A percentile compares a stretch with the other conserved stretches of the same genome.
Evolutionary conservation across 305 asterid genomes (phyloP).

Genomic region (Fraxinus albicans): DNA sequence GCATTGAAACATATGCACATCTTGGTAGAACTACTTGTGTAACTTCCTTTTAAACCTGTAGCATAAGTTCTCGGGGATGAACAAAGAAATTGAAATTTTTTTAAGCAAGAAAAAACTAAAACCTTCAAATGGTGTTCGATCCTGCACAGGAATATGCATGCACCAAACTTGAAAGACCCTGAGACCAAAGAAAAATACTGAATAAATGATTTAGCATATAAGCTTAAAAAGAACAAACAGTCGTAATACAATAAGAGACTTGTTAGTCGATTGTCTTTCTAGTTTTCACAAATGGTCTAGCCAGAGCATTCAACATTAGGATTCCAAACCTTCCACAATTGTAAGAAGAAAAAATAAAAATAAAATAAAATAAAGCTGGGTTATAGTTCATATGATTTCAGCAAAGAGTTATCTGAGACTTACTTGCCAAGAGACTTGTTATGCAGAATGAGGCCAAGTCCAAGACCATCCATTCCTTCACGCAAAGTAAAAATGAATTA

Average conservation of each 20-base stretch:
- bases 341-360: neutral
- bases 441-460: neutral
- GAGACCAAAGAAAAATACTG: slow-evolving; percentile 27
- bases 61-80: neutral
- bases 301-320: neutral
- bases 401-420: slow-evolving; percentile 14
- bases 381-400: neutral
- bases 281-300: neutral
- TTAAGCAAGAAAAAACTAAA: slow-evolving; percentile 1
- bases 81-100: neutral
- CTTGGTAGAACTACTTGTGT: neutral
- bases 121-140: slow-evolving; percentile 91
- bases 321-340: neutral
- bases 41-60: neutral
- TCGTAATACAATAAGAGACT: neutral
- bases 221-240: neutral
- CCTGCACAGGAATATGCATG: slow-evolving; percentile 87
- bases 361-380: neutral
- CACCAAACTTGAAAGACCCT: slow-evolving; percentile 91
- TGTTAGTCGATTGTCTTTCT: neutral
- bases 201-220: neutral
- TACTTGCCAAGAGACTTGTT: slow-evolving; percentile 52
- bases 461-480: neutral
- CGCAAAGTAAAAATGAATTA: neutral
- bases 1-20: neutral